Evolutionary conservation across 208 protist genomes (phyloP), one percentile per base, ranked within the genome.

Genomic region (Trypanosoma theileri): DNA sequence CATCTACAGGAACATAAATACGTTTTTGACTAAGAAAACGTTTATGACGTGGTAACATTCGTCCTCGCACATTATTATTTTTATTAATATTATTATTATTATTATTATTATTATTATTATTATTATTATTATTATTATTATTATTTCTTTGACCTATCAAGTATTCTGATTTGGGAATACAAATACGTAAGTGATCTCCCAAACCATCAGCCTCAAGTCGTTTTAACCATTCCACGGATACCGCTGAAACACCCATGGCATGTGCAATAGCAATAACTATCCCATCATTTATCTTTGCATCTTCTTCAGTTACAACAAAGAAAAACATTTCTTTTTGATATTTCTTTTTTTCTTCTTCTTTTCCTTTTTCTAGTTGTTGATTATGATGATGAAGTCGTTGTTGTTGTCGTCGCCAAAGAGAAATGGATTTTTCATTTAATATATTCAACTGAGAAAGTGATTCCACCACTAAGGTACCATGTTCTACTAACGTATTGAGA

Each of bases 241-340:
- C 69, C 0, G 77, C 75, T 21, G 79, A 77, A 21, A 88, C 66
- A 7, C 82, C 82, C n/a, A 84, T 56, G 8, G 79, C 79, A 71
- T 88, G 82, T 3, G 82, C 82, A 2, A 83, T 50, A 31, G 21
- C 44, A 42, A 67, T 62, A 6, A 52, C 19, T n/a, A 26, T 51
- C 44, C 31, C 45, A 19, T 56, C 60, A 17, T 73, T 21, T 24
- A 24, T 42, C 12, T 46, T 44, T 17, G 26, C 22, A 60, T 73
- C 51, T 6, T 73, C 52, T 13, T 28, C 67, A 9, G 51, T 54
- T 40, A 64, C 51, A 55, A 63, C 21, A 59, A 65, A 57, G 24
- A 65, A 52, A 13, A 40, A 62, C 35, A 60, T 52, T 35, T 35
- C 28, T 12, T 28, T 9, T 26, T 35, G 26, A 8, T 50, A 42